Conservation (phyloP, 2,329 filamentous ascomycete genomes). For the Ophidiomyces ophidiicola region DNA sequence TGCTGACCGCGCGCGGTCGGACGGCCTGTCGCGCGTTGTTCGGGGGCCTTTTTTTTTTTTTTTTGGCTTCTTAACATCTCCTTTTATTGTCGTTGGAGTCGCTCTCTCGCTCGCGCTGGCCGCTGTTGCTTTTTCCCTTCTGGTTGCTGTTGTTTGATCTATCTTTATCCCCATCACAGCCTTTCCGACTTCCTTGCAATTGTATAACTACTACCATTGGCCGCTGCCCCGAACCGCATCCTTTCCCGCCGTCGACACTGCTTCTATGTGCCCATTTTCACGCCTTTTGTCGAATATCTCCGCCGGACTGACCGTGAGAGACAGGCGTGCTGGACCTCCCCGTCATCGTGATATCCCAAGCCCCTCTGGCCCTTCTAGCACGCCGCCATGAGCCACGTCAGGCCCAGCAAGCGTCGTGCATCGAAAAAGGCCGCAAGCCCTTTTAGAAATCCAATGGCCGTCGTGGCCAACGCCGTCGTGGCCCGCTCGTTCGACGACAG, state of each 20-base stretch:
- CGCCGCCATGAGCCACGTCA: conserved; percentile 12
- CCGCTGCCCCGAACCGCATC: neutral
- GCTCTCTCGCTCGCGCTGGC: neutral
- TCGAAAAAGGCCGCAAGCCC: conserved; percentile 12
- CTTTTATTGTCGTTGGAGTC: no score
- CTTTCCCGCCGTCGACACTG: neutral
- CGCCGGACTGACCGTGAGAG: neutral
- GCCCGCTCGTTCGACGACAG: conserved; percentile 6
- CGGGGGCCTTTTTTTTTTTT: no score
- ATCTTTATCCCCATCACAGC: conserved; percentile 8
- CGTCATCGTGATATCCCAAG: conserved; percentile 5
- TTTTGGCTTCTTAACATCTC: no score
- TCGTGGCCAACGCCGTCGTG: neutral
- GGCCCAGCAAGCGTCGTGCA: conserved; percentile 8
- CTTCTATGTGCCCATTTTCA: neutral
- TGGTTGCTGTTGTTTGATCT: neutral
- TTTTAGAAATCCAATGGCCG: conserved; percentile 5
- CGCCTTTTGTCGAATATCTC: neutral
- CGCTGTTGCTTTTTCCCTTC: conserved; percentile 1
- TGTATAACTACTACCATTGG: neutral
- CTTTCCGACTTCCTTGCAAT: neutral
- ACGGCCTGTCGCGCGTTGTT: no score
- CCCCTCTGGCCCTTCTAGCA: no score
- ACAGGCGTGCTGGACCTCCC: neutral
- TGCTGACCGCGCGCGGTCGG: no score